A percentile compares a stretch with the other conserved stretches of the same genome.
Conservation (phyloP, 2,329 filamentous ascomycete genomes). For the Hypoxylon sp. region DNA sequence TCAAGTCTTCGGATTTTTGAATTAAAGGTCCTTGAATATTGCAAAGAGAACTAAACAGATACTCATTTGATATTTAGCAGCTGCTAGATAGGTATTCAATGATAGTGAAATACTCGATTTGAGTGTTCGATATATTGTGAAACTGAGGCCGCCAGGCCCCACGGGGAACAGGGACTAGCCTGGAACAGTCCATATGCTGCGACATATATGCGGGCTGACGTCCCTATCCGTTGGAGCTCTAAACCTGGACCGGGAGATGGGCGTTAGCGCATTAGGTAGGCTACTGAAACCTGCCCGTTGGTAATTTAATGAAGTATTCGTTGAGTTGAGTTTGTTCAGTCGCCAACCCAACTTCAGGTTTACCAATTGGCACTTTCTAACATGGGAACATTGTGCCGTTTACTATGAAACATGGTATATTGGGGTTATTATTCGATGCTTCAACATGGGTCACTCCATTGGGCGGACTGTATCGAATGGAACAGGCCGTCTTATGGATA, state of each 20-base stretch:
- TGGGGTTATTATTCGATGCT: neutral
- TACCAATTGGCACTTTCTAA: neutral
- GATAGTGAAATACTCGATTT: neutral
- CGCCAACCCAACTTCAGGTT: neutral
- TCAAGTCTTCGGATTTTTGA: neutral
- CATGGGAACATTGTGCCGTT: neutral
- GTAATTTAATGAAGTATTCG: neutral
- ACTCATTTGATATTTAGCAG: neutral
- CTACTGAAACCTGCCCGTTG: neutral
- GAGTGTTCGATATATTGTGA: neutral
- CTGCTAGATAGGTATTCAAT: neutral
- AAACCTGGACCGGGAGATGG: conserved; percentile 11
- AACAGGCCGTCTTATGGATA: conserved; percentile 15
- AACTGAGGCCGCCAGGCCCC: conserved; percentile 36
- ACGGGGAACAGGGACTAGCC: conserved; percentile 20
- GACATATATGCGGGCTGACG: conserved; percentile 35
- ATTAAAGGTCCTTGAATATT: neutral
- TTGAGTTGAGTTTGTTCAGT: conserved; percentile 3
- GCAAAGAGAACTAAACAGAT: neutral
- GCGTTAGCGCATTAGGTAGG: conserved; percentile 6
- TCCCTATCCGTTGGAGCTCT: conserved; percentile 6
- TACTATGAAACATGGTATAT: conserved; percentile 21
- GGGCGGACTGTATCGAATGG: conserved; percentile 3
- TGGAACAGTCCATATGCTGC: conserved; percentile 19
- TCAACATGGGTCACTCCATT: conserved; percentile 3